Evolutionary conservation across 306 rosid species (phyloP).

Genomic region (Begonia masoniana): DNA sequence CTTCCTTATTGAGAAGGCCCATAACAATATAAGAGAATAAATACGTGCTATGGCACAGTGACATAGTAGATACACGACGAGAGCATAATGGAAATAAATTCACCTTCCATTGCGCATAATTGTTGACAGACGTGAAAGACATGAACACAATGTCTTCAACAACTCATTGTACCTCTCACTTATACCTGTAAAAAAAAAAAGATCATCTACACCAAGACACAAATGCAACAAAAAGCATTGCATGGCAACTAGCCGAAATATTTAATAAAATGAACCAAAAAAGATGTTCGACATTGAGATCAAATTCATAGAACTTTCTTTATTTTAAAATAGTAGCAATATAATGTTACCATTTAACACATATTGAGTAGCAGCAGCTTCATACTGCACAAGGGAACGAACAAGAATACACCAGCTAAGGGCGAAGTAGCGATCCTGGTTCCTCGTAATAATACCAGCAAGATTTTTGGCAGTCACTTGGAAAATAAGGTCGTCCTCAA

Average conservation of each 20-base stretch:
- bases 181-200: conserved; percentile 39
- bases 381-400: conserved; percentile 46
- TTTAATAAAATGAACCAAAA: too few relatives aligned
- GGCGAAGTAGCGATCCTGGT: conserved; percentile 55
- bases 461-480: conserved; percentile 32
- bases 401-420: conserved; percentile 79
- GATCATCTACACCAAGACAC: neutral
- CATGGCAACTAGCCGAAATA: too few relatives aligned
- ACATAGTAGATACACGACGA: too few relatives aligned
- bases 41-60: too few relatives aligned
- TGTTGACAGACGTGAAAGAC: conserved; percentile 34
- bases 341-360: conserved; percentile 33
- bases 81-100: too few relatives aligned
- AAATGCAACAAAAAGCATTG: neutral
- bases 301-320: too few relatives aligned
- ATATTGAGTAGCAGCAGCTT: conserved; percentile 21
- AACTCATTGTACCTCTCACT: conserved; percentile 44
- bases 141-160: conserved; percentile 36
- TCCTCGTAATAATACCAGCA: conserved; percentile 32
- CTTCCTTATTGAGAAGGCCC: too few relatives aligned
- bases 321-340: neutral
- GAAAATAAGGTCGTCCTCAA: conserved; percentile 55
- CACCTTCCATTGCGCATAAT: neutral
- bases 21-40: too few relatives aligned
- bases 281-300: too few relatives aligned